Conservation (phyloP, 345 rosid species). For the Rhodamnia rubescens region DNA sequence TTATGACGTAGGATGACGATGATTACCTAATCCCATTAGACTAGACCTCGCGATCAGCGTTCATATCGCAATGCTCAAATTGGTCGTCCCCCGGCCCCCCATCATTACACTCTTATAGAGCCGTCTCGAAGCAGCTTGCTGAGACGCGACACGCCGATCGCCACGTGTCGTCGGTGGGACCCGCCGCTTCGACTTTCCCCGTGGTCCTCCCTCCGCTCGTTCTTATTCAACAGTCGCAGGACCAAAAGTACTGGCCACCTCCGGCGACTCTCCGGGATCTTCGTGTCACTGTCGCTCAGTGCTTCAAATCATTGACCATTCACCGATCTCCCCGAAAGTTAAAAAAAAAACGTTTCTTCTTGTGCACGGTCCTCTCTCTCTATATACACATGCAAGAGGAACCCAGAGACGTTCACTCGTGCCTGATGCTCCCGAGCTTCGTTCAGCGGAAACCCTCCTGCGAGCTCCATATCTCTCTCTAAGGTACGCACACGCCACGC, state of each 20-base stretch:
- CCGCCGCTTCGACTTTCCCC: neutral
- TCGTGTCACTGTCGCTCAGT: neutral
- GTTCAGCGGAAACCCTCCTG: neutral
- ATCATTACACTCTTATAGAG: neutral
- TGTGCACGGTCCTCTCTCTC: neutral
- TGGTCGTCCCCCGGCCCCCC: neutral
- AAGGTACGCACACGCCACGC: neutral
- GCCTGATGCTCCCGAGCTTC: neutral
- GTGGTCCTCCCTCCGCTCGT: neutral
- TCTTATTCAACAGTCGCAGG: neutral
- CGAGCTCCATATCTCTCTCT: neutral
- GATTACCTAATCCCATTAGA: neutral
- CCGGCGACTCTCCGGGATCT: neutral
- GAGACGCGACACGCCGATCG: neutral
- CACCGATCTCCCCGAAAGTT: fast-evolving
- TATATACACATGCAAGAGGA: neutral
- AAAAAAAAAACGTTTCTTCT: neutral
- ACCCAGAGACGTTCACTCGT: neutral
- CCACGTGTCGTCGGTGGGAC: neutral
- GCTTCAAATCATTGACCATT: neutral
- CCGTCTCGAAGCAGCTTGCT: neutral
- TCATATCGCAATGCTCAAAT: neutral
- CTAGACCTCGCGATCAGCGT: neutral
- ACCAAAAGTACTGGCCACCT: neutral
- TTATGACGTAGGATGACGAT: neutral